Base-by-base conservation (phyloP, 2,329 filamentous ascomycete genomes). In the Sphaerulina populicola region DNA sequence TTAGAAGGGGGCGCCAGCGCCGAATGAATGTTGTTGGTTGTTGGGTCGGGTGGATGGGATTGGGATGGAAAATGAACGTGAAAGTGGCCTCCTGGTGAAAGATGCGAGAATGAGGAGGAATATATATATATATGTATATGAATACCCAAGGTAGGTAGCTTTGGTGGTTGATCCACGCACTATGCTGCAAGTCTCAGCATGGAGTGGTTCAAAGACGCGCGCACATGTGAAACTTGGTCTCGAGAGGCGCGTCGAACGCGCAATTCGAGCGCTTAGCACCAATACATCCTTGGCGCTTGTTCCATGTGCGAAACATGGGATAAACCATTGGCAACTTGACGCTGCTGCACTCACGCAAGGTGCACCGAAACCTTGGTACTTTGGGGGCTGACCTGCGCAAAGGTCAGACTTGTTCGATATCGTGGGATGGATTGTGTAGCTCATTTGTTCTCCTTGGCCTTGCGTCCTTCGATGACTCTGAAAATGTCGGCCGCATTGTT, bases 401-500 rank as follows among this genome's bases (percentile, higher is more conserved):
- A 35, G 41, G 42, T 50, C 48, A 50, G 48, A 50, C 27, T 21
- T 41, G 41, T 39, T 43, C 47, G 11, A 29, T 21, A 30, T 29
- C 10, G 6, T 9, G 14, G 18, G 29, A 37, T 31, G 14, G 42
- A 37, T 10, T 33, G 45, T 10, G 6, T 30, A 44, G 27, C 49
- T 65, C 59, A 64, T 59, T 64, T 60, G 49, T 58, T 56, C 38
- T 31, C 58, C 37, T 46, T 57, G 4, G 48, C 54, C 44, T 63
- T 64, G 15, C 64, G 51, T 7, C 64, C 63, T 29, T 66, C 64
- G 37, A 67, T 64, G 14, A 67, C 64, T 23, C 57, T 57, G 60
- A 67, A 65, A 30, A 67, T 63, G 42, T 67, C 64, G 11, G 58
- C 59, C 30, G 59, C 58, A 35, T 60, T 65, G 44, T 64, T 66